Conservation (phyloP, 345 rosid species). For the Clarkia xantiana region DNA sequence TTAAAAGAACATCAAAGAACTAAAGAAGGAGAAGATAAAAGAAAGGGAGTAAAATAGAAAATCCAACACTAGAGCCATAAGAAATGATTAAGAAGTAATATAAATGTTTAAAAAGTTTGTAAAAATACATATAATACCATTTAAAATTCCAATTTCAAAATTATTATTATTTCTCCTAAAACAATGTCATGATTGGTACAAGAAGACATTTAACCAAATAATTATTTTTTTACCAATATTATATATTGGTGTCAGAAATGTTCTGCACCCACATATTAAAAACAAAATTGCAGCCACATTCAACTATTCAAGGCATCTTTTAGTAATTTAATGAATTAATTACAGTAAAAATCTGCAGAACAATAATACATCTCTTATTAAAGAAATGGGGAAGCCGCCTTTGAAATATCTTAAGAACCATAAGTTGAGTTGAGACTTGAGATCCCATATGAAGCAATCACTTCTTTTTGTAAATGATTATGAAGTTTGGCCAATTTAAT, state of each 20-base stretch:
- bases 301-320: constrained; percentile 37
- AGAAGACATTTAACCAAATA: constrained; percentile 5
- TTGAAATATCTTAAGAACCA: too few species aligned
- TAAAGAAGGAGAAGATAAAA: too few species aligned
- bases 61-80: too few species aligned
- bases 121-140: background rate
- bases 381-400: constrained; percentile 5
- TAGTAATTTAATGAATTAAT: constrained; percentile 8
- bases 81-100: too few species aligned
- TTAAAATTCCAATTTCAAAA: background rate
- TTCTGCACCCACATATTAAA: background rate
- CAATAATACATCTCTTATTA: constrained; percentile 29
- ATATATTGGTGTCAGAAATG: constrained; percentile 8
- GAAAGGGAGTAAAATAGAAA: too few species aligned
- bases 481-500: too few species aligned
- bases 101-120: background rate
- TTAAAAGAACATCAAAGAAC: too few species aligned
- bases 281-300: constrained; percentile 16
- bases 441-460: too few species aligned
- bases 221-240: constrained; percentile 1
- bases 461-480: too few species aligned
- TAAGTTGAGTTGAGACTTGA: too few species aligned
- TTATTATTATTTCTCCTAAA: background rate
- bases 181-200: background rate
- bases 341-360: constrained; percentile 14